Conservation (phyloP, 495 filamentous ascomycete genomes). For the Neurospora sp. region DNA sequence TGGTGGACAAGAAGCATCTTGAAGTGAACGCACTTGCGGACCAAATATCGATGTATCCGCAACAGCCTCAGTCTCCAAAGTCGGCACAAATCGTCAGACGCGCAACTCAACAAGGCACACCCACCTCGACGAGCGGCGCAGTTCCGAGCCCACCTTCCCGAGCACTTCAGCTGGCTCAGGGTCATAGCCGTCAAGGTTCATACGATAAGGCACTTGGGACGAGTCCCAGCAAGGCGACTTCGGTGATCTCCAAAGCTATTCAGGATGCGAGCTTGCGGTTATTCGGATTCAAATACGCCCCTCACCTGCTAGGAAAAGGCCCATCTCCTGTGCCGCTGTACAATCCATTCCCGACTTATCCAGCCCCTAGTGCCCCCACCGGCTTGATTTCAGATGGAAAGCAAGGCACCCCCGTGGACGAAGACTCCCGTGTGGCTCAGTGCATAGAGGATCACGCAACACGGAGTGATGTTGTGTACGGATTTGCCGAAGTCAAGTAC, state of each 20-base stretch:
- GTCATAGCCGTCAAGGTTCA: conserved; percentile 54
- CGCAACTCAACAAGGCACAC: conserved; percentile 55
- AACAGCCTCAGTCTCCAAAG: conserved; percentile 36
- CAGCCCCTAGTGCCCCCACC: conserved; percentile 45
- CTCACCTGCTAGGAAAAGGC: conserved; percentile 54
- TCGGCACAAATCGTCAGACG: conserved; percentile 39
- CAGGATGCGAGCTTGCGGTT: conserved; percentile 85
- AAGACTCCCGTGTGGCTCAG: conserved; percentile 69
- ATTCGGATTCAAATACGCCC: conserved; percentile 64
- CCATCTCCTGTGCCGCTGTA: conserved; percentile 72
- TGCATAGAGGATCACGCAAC: conserved; percentile 84
- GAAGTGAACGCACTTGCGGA: conserved; percentile 97
- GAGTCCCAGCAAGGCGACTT: conserved; percentile 72
- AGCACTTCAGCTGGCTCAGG: conserved; percentile 59
- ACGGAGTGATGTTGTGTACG: conserved; percentile 88
- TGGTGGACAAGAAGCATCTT: conserved; percentile 89
- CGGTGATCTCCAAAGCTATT: conserved; percentile 86
- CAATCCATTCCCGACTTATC: conserved; percentile 76
- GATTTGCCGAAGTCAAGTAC: conserved; percentile 97
- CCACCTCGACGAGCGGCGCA: conserved; percentile 47
- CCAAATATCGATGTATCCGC: conserved; percentile 71
- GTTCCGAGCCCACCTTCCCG: conserved; percentile 46
- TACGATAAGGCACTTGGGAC: conserved; percentile 71
- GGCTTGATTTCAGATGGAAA: conserved; percentile 60
- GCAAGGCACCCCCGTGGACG: conserved; percentile 52